These are phyloP conservation scores for Coemansia sp. DNA, from an alignment of 192 early-diverging fungal species.

Conservation along the genomic window DNA sequence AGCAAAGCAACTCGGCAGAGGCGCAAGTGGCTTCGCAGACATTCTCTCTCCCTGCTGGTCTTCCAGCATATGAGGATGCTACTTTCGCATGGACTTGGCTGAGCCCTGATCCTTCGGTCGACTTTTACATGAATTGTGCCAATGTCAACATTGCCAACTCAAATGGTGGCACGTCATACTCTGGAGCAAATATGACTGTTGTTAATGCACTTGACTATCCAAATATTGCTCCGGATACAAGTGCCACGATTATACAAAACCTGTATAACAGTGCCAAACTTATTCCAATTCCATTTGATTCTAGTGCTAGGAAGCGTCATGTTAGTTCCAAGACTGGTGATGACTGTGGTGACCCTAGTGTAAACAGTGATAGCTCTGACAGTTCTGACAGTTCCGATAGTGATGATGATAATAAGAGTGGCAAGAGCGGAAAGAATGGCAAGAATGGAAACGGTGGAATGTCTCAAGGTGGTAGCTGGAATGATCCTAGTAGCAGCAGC, in stretches of 20 bases:
- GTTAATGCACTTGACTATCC: constrained; percentile 12
- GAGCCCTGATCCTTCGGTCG: constrained; percentile 56
- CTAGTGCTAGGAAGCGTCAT: constrained; percentile 25
- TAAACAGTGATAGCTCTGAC: constrained; percentile 1
- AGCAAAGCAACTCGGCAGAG: not conserved
- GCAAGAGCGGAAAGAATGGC: not conserved
- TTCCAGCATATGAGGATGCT: constrained; percentile 54
- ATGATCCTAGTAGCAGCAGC: not conserved
- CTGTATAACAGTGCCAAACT: not conserved
- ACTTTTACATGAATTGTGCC: constrained; percentile 58
- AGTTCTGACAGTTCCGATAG: too few species aligned
- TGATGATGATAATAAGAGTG: not conserved
- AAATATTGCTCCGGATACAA: not conserved
- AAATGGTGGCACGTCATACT: constrained; percentile 8
- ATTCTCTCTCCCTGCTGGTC: constrained; percentile 48
- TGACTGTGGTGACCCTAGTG: constrained; percentile 4
- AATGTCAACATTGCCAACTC: constrained; percentile 14
- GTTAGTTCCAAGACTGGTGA: constrained; percentile 5
- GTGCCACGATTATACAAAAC: not conserved
- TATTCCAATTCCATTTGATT: not conserved
- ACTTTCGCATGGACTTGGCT: constrained; percentile 65
- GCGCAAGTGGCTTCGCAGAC: constrained; percentile 14
- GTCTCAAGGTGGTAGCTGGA: not conserved
- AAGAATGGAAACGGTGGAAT: not conserved
- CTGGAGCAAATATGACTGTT: constrained; percentile 16